Base-by-base conservation (phyloP, 2,329 filamentous ascomycete genomes). In the Berkeleyomyces rouxiae region DNA sequence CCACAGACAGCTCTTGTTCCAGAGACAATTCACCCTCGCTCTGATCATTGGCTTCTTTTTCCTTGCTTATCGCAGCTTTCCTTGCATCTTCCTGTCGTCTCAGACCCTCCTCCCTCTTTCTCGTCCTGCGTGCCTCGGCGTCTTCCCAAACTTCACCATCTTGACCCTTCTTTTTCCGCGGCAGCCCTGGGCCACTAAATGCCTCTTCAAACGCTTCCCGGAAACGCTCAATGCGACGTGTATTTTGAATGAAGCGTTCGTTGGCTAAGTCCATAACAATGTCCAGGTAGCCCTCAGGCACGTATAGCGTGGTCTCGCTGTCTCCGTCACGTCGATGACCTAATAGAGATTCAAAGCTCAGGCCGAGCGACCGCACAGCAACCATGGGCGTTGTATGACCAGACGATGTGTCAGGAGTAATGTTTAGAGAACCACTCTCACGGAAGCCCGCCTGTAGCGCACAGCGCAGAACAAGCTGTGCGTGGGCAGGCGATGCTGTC, bases 381-480 rank as follows among this genome's bases (percentile, higher is more conserved):
- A 96, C 88, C 72, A 96, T 87, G 1, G 90, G 90, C 16, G 71
- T 79, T 3, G 72, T 66, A 9, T 64, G 36, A 0, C 43, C 67
- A 10, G 71, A 71, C 1, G 68, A 61, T 1, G 70, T 67, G 9
- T 70, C 63, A 4, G 73, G 68, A 0, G 73, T 72, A 57, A 89
- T 71, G 69, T 86, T 88, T 64, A 95, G 79, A 59, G 92, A 86
- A 16, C 92, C 92, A 64, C 87, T 93, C 74, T 97, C 92, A 11
- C 92, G 84, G 71, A 96, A 96, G 0, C 92, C 92, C 3, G 90
- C 86, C 68, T 84, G 82, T 7, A 92, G 77, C 1, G 88, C 91
- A 53, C 87, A 88, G 9, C 84, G 79, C 11, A 96, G 79, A 16
- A 95, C 78, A 7, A 81, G 77, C 67, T 95, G 87, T 3, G 92